A percentile compares a stretch with the other conserved stretches of the same genome.
Evolutionary conservation across 2,329 filamentous ascomycete species (phyloP).

Genomic region (Thielaviopsis ethacetica): DNA sequence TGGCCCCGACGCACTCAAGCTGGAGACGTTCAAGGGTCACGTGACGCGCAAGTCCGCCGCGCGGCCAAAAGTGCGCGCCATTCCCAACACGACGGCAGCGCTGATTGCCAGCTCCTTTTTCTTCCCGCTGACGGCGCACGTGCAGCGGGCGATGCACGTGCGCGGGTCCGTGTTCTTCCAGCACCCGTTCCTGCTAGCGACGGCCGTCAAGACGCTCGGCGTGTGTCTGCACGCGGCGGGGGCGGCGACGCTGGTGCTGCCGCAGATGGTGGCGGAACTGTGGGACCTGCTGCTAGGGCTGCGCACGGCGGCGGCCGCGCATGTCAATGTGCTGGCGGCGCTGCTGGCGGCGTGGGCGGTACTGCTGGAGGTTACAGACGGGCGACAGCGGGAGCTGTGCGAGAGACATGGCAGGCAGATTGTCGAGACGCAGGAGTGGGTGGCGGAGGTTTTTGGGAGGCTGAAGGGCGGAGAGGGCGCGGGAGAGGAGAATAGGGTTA

Average conservation of each 20-base stretch:
- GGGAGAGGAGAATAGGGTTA: conserved; percentile 60
- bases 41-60: conserved; percentile 28
- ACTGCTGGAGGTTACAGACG: conserved; percentile 64
- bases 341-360: conserved; percentile 67
- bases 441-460: conserved; percentile 54
- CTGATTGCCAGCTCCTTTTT: conserved; percentile 68
- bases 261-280: conserved; percentile 68
- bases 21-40: conserved; percentile 58
- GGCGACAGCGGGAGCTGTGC: conserved; percentile 55
- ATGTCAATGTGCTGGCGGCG: conserved; percentile 53
- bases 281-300: conserved; percentile 67
- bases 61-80: conserved; percentile 34
- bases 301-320: conserved; percentile 40
- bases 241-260: conserved; percentile 57
- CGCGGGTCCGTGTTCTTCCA: conserved; percentile 45
- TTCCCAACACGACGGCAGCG: conserved; percentile 62
- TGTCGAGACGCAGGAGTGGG: conserved; percentile 80
- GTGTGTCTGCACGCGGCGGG: conserved; percentile 72
- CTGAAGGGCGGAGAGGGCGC: conserved; percentile 30
- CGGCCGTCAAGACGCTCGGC: conserved; percentile 74
- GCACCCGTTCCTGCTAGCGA: conserved; percentile 56
- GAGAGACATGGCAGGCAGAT: conserved; percentile 59
- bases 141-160: conserved; percentile 42
- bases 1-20: conserved; percentile 72
- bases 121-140: conserved; percentile 68